Evolutionary conservation across 495 filamentous ascomycete genomes (phyloP).

Genomic region (Pseudevernia furfuracea): DNA sequence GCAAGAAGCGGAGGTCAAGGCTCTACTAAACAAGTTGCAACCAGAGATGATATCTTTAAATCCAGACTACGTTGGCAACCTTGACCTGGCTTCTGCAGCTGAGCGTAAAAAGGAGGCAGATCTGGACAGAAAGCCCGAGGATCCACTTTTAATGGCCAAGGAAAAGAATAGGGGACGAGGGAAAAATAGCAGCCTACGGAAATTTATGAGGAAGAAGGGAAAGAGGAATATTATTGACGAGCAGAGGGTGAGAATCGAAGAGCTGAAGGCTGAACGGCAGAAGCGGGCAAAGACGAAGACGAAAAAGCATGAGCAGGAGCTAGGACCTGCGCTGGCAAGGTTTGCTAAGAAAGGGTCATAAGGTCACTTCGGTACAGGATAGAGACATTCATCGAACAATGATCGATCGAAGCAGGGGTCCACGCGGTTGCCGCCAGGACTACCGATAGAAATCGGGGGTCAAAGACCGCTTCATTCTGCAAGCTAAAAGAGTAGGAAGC

Average conservation of each 20-base stretch:
- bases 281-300: constrained; percentile 56
- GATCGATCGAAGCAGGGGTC: neutral
- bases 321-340: constrained; percentile 64
- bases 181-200: constrained; percentile 83
- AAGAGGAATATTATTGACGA: constrained; percentile 90
- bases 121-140: constrained; percentile 63
- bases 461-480: neutral
- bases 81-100: constrained; percentile 69
- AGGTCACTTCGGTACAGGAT: constrained; percentile 6
- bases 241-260: constrained; percentile 60
- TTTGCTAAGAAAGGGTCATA: constrained; percentile 53
- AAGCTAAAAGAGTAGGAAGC: neutral
- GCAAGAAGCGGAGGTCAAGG: constrained; percentile 85
- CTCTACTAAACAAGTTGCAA: constrained; percentile 83
- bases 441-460: neutral
- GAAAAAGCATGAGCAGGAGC: constrained; percentile 50
- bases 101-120: constrained; percentile 66
- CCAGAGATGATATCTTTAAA: constrained; percentile 96
- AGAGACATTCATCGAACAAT: neutral
- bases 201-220: constrained; percentile 82
- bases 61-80: constrained; percentile 78
- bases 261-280: constrained; percentile 55
- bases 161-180: constrained; percentile 72
- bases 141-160: constrained; percentile 51
- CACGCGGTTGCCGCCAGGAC: neutral